Conservation (phyloP, 495 filamentous ascomycete genomes). For the Patellaria atrata region DNA sequence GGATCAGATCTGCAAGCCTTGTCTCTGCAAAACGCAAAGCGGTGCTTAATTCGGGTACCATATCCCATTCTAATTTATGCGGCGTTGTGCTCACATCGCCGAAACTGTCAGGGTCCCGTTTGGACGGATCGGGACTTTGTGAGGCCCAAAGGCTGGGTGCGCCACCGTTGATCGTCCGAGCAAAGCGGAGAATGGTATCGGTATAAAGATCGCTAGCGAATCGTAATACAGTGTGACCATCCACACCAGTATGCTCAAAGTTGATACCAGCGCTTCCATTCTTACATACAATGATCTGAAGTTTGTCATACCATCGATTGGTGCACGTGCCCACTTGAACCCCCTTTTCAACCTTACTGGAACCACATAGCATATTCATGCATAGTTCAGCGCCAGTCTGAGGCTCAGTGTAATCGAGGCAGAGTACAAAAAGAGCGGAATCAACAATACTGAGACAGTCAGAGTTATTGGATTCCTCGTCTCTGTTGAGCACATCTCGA, state of each 20-base stretch:
- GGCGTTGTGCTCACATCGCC: conserved; percentile 90
- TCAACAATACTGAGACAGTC: conserved; percentile 92
- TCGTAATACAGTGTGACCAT: conserved; percentile 90
- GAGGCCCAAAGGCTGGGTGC: conserved; percentile 88
- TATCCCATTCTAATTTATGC: conserved; percentile 95
- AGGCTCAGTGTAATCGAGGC: conserved; percentile 84
- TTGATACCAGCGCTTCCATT: conserved; percentile 98
- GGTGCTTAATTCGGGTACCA: conserved; percentile 81
- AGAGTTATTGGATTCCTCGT: conserved; percentile 80
- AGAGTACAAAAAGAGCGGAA: conserved; percentile 82
- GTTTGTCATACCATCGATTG: conserved; percentile 97
- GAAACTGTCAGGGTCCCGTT: conserved; percentile 85
- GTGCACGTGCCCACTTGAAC: conserved; percentile 96
- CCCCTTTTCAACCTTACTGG: conserved; percentile 76
- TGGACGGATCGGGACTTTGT: conserved; percentile 77
- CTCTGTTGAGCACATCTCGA: conserved; percentile 75
- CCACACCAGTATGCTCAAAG: conserved; percentile 96
- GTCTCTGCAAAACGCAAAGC: conserved; percentile 93
- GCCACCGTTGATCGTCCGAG: conserved; percentile 88
- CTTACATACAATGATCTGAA: conserved; percentile 98
- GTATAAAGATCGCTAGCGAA: conserved; percentile 96
- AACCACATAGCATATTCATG: conserved; percentile 97
- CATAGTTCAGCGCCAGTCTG: conserved; percentile 63
- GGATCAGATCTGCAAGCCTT: conserved; percentile 81
- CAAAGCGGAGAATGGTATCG: conserved; percentile 93